A percentile compares a stretch with the other conserved stretches of the same genome.
phyloP scores from a whole-genome alignment of 352 stramenopile species.

The Pythium pyrilobum region DNA sequence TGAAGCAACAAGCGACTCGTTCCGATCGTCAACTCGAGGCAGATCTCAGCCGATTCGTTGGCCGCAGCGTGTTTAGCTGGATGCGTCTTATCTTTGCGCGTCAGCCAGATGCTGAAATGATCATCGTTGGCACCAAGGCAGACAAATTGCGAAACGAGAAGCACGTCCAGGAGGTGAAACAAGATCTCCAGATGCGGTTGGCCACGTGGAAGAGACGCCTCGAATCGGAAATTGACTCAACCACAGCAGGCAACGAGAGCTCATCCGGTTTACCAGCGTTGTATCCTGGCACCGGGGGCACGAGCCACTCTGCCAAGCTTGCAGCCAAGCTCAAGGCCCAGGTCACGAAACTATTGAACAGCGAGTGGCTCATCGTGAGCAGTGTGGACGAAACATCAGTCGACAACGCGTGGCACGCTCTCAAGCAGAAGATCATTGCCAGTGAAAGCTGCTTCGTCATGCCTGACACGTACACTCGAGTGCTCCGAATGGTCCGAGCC shows the following conservation, averaged over 20 bases:
- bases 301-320: not conserved
- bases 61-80: constrained; percentile 2
- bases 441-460: constrained; percentile 9
- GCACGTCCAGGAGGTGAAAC: not conserved
- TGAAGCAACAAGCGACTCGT: not conserved
- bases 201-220: not conserved
- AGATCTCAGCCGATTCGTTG: not conserved
- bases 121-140: constrained; percentile 6
- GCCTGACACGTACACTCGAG: constrained; percentile 2
- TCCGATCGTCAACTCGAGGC: not conserved
- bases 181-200: constrained; percentile 1
- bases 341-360: not conserved
- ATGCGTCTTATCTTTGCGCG: constrained; percentile 7
- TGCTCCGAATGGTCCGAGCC: not conserved
- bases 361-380: constrained; percentile 1
- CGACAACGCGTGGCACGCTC: not conserved
- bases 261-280: not conserved
- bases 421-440: not conserved
- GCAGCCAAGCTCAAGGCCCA: not conserved
- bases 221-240: not conserved
- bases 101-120: constrained; percentile 3
- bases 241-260: no score
- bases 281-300: not conserved
- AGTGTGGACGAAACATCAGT: constrained; percentile 1
- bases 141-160: not conserved